Conservation (phyloP, 495 filamentous ascomycete species). For the Parathielavia appendiculata region DNA sequence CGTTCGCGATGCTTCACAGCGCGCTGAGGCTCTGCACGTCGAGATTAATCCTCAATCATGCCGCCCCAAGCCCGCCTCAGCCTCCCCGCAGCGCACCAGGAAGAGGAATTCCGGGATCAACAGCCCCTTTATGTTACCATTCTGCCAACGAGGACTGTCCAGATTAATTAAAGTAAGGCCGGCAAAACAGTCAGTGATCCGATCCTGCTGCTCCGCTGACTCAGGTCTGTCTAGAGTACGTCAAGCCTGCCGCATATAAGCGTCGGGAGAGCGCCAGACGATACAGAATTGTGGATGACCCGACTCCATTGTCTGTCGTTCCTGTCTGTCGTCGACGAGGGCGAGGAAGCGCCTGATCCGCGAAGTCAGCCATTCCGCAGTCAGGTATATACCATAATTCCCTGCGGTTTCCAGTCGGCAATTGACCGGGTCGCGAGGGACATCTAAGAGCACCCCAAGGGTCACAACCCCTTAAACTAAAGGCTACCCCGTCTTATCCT, state of each 20-base stretch:
- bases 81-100: slow-evolving; percentile 9
- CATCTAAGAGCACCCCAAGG: slow-evolving; percentile 19
- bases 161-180: slow-evolving; percentile 22
- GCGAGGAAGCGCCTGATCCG: slow-evolving; percentile 14
- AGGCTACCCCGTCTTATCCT: slow-evolving; percentile 13
- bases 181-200: slow-evolving; percentile 30
- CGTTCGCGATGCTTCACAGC: background rate
- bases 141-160: slow-evolving; percentile 2
- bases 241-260: slow-evolving; percentile 21
- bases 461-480: background rate
- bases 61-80: slow-evolving; percentile 2
- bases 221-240: background rate
- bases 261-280: slow-evolving; percentile 28
- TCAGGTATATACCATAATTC: slow-evolving; percentile 29
- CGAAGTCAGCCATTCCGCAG: slow-evolving; percentile 4
- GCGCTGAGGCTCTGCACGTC: background rate
- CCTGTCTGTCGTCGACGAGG: slow-evolving; percentile 8
- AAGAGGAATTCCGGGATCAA: slow-evolving; percentile 18
- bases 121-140: slow-evolving; percentile 2
- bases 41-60: slow-evolving; percentile 25
- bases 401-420: slow-evolving; percentile 22
- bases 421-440: too few species aligned
- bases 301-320: slow-evolving; percentile 19
- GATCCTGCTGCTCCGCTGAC: slow-evolving; percentile 22
- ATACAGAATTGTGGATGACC: slow-evolving; percentile 19